Base-by-base conservation (phyloP, 257 asterid species). In the Cinchona pubescens region DNA sequence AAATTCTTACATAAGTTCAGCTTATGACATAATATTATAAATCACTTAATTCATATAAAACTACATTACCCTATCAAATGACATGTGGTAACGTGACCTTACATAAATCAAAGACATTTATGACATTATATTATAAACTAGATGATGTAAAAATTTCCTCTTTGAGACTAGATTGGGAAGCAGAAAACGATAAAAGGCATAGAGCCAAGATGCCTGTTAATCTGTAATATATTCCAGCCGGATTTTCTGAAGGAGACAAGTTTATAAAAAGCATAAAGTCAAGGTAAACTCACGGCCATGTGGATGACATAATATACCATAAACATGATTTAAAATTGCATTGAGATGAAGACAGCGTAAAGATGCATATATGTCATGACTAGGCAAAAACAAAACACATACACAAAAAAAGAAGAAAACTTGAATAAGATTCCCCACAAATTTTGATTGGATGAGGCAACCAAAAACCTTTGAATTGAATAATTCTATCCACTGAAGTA, bases 401-500 rank as follows among this genome's bases (percentile, higher is more conserved):
- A 5, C 27, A 29, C 48, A 34, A 53, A 53, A 40, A 7, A 30
- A 69, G 4, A 34, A 42, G 30, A 60, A 34, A 43, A 5, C 43
- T 29, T 29, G 53, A 38, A 6, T 38, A 32, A 23, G 27, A 49
- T 61, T 69, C 3, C 46, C 72, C 35, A 49, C 72, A 43, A 48
- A 40, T 29, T 15, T 59, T 43, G 42, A 59, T 59, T 15, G 69
- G 61, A 42, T 9, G 75, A 76, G 75, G 37, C 61, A 65, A 40
- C 11, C 29, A 37, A 71, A 38, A 29, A 14, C 49, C 18, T 42
- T 25, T 38, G 27, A 46, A 32, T 25, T 16, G 25, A 77, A 71
- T 21, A 62, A 35, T 40, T 81, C 74, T 34, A 69, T 62, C 85
- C 70, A 73, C 76, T 30, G 48, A 67, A 59, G 59, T 42, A 25